Evolutionary conservation across 768 basidiomycete genomes (phyloP).

Genomic region (Pleurotus pulmonarius): DNA sequence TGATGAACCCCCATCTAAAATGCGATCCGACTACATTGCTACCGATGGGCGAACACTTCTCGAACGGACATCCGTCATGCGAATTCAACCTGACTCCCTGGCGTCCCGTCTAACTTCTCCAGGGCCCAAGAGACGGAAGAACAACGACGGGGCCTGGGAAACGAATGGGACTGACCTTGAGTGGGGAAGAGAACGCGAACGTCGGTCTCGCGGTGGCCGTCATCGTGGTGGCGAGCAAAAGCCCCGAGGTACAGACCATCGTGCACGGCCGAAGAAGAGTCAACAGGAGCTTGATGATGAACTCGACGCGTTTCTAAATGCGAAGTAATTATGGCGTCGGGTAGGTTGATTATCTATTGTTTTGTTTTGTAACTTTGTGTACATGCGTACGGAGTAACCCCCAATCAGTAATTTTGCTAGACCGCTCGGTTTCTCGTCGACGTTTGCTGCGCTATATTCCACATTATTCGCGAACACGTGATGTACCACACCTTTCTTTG

Average conservation of each 20-base stretch:
- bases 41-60: conserved; percentile 48
- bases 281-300: conserved; percentile 82
- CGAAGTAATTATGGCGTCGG: too few relatives aligned
- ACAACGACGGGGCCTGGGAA: conserved; percentile 17
- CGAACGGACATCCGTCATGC: conserved; percentile 50
- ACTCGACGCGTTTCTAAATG: conserved; percentile 71
- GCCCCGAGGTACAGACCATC: conserved; percentile 25
- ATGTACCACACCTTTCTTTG: background rate
- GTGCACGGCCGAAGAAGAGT: conserved; percentile 47
- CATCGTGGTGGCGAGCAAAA: conserved; percentile 21
- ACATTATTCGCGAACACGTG: too few relatives aligned
- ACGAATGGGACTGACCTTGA: conserved; percentile 8
- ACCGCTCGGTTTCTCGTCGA: too few relatives aligned
- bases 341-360: too few relatives aligned
- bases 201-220: conserved; percentile 17
- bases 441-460: too few relatives aligned
- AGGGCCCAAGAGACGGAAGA: conserved; percentile 26
- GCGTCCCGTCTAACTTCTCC: conserved; percentile 44
- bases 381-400: too few relatives aligned
- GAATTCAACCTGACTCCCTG: conserved; percentile 32
- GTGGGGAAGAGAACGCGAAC: conserved; percentile 13
- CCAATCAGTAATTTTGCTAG: too few relatives aligned
- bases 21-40: conserved; percentile 64
- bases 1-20: conserved; percentile 49
- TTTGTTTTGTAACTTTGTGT: too few relatives aligned